Evolutionary conservation across 2,329 filamentous ascomycete genomes (phyloP).

Genomic region (Calonectria pseudoturangicola): DNA sequence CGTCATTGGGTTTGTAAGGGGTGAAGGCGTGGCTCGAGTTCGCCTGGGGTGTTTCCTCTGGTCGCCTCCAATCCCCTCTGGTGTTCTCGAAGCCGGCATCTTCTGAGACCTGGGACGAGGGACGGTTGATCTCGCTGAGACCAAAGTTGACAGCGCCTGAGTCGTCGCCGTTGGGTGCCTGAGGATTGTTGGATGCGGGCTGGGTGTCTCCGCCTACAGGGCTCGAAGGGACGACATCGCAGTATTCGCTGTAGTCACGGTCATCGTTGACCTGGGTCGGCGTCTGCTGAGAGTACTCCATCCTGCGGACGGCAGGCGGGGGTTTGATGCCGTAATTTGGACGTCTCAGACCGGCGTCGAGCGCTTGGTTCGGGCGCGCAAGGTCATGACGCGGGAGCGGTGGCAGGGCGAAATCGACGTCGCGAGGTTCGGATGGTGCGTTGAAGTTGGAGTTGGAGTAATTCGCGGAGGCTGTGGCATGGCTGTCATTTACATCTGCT

Average conservation of each 20-base stretch:
- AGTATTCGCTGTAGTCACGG: conserved; percentile 72
- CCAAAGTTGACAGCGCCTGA: conserved; percentile 70
- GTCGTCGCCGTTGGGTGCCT: conserved; percentile 67
- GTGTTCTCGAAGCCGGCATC: conserved; percentile 63
- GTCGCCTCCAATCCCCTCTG: conserved; percentile 62
- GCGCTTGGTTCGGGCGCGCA: conserved; percentile 44
- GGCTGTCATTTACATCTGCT: conserved; percentile 32
- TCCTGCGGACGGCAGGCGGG: conserved; percentile 56
- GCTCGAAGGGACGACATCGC: conserved; percentile 55
- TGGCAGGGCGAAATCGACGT: conserved; percentile 29
- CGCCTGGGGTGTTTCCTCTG: conserved; percentile 59
- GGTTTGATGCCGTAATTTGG: conserved; percentile 46
- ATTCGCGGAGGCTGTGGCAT: conserved; percentile 40
- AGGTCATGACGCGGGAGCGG: conserved; percentile 49
- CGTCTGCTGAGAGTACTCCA: conserved; percentile 70
- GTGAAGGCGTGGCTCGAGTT: conserved; percentile 57
- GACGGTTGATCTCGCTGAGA: conserved; percentile 59
- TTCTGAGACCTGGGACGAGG: conserved; percentile 65
- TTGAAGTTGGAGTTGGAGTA: conserved; percentile 43
- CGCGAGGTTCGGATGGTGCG: conserved; percentile 25
- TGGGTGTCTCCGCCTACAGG: conserved; percentile 53
- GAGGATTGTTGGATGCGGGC: conserved; percentile 56
- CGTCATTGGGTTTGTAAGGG: conserved; percentile 55
- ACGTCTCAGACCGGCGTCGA: conserved; percentile 46
- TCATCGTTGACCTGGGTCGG: conserved; percentile 75